Base-by-base conservation (phyloP, 2,329 filamentous ascomycete genomes). In the Aspergillus quadrilineatus region DNA sequence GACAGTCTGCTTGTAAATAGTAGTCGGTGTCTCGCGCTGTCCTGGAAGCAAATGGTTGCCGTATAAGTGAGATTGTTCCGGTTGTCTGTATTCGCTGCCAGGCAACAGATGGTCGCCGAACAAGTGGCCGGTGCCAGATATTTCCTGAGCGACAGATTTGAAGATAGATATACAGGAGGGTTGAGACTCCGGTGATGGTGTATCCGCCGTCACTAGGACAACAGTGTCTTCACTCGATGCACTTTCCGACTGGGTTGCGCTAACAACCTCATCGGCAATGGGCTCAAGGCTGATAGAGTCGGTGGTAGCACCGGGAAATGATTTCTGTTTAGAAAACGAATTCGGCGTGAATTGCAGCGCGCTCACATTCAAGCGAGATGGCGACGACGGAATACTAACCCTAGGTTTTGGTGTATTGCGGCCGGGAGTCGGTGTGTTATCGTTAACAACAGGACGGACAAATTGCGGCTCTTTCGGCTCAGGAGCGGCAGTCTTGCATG, bases 41-140 rank as follows among this genome's bases (percentile, higher is more conserved):
- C 58, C 57, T 30, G 55, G 60, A 12, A 59, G 41, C 15, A 61
- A 17, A 47, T 55, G 56, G 32, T 60, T 34, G 6, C 59, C 59
- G 28, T 46, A 50, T 7, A 62, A 50, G 45, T 55, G 55, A n/a
- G 37, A 14, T 43, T 34, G 32, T 8, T 34, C 26, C n/a, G 17
- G 12, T 22, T 41, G 34, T n/a, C 30, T 41, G 32, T 17, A 7
- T 41, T 32, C 8, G 6, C 28, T 15, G 4, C 55, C 50, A 37
- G 44, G 45, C 14, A 57, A 39, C 7, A 57, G 30, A 50, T 53
- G 45, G 17, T 57, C 49, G 1, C 39, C 43, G 29, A 50, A 15
- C 2, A 45, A 22, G 42, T 47, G 54, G 4, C 10, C 28, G n/a
- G 15, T 30, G 14, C 42, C 26, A 14, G 29, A 7, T 17, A 3